phyloP scores from a whole-genome alignment of 140 eudicot species.

The Oenanthe javanica region DNA sequence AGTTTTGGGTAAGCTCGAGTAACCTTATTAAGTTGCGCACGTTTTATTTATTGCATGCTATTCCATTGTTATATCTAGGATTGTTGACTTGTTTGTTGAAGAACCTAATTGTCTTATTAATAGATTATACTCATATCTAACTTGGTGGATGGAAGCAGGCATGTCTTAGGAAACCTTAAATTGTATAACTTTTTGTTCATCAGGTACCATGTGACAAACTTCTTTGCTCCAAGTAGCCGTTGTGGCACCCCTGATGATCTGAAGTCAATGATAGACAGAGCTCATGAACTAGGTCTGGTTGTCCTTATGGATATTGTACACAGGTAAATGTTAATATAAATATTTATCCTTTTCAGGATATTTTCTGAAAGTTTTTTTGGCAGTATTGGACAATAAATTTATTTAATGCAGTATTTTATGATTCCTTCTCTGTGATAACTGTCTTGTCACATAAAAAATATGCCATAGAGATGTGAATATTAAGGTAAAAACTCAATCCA shows the following conservation, averaged over 20 bases:
- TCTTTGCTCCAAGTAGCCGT: constrained; percentile 98
- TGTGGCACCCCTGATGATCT: constrained; percentile 99
- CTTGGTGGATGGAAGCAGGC: neutral
- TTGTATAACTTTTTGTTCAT: constrained; percentile 9
- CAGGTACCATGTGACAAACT: constrained; percentile 98
- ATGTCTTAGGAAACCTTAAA: constrained; percentile 5
- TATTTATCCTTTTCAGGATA: neutral
- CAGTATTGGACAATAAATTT: neutral
- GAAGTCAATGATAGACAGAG: constrained; percentile 87
- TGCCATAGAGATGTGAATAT: neutral
- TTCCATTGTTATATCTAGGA: neutral
- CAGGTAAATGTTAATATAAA: constrained; percentile 41
- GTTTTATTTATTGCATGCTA: neutral
- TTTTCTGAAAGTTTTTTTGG: neutral
- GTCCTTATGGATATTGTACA: constrained; percentile 99
- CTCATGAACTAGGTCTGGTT: constrained; percentile 87
- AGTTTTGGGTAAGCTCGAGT: constrained; percentile 70
- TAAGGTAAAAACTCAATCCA: too few relatives aligned
- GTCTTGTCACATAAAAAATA: neutral
- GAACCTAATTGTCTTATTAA: neutral
- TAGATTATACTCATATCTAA: neutral
- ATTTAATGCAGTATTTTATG: neutral
- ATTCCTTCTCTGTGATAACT: neutral
- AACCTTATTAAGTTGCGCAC: neutral
- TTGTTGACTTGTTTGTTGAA: neutral